A percentile compares a stretch with the other conserved stretches of the same genome.
Evolutionary conservation across 331 rosid genomes (phyloP).

Genomic region (Prunus yedoensis): DNA sequence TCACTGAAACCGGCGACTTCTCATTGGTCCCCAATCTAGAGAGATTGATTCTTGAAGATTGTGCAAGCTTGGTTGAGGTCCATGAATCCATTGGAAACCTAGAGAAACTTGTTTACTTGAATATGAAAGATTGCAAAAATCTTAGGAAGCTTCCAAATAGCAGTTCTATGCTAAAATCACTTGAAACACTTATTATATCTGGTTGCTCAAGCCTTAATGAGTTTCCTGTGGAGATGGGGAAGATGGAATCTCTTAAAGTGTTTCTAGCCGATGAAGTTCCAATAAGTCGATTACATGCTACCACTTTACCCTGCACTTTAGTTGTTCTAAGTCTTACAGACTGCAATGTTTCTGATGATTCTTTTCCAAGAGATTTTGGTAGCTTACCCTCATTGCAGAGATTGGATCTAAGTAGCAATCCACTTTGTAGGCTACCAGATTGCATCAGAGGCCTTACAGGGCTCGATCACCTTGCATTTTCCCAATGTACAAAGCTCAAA

Average conservation of each 20-base stretch:
- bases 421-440: background rate
- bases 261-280: background rate
- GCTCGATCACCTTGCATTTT: background rate
- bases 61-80: background rate
- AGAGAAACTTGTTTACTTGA: background rate
- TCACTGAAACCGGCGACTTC: background rate
- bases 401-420: background rate
- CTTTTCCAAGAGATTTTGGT: background rate
- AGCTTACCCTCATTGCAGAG: background rate
- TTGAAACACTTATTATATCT: background rate
- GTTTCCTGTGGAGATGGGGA: background rate
- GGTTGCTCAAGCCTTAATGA: slow-evolving; percentile 1
- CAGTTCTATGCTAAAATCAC: background rate
- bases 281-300: background rate
- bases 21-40: background rate
- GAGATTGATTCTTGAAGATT: background rate
- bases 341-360: background rate
- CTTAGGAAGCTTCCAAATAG: background rate
- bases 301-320: background rate
- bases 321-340: background rate
- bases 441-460: background rate
- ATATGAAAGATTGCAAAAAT: slow-evolving; percentile 1
- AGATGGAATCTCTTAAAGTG: background rate
- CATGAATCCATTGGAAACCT: slow-evolving; percentile 12
- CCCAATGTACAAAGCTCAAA: background rate